Evolutionary conservation across 1,139 yeast genomes (phyloP), one percentile per base, ranked within the genome.

Genomic region (Yamadazyma jaroonii): DNA sequence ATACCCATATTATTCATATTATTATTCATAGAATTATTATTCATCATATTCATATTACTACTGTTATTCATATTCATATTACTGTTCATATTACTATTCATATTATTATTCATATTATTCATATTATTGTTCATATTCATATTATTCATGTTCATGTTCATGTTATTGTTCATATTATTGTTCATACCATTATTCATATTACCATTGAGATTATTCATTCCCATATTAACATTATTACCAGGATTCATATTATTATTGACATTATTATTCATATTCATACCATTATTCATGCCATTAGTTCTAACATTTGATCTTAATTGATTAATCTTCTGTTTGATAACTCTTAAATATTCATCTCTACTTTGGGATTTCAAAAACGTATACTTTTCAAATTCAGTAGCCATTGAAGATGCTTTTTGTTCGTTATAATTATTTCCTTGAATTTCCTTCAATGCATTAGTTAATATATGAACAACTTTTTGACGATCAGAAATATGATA

Each of bases 361-460:
- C 64, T 54, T 39, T 54, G 60, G 8, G 72, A 55, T 44, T 66
- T 67, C 52, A 60, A 56, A 44, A 67, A 70, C 20, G 73, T 67
- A 42, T 54, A 61, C 48, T 67, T 67, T 43, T 71, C 77, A 44
- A 69, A 70, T 40, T 69, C 75, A 37, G 63, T 69, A 21, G 77
- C 74, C 61, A 69, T 65, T 29, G 56, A 52, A 14, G 64, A 57
- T 17, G 72, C 73, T 37, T 64, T 58, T 40, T 64, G 70, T 23
- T 61, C 61, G 46, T 67, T 68, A 43, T 59, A 65, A 43, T 54
- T 61, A 30, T 60, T 45, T 17, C 57, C 61, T 43, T 64, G 74
- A 40, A 68, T 57, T 31, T 68, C 74, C 41, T 64, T 62, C 35
- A 71, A 57, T 3, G 74, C 62, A 32, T 59, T 59, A 40, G 70